A percentile compares a stretch with the other conserved stretches of the same genome.
Conservation (phyloP, 208 protist genomes). For the Phytomonas francai region DNA sequence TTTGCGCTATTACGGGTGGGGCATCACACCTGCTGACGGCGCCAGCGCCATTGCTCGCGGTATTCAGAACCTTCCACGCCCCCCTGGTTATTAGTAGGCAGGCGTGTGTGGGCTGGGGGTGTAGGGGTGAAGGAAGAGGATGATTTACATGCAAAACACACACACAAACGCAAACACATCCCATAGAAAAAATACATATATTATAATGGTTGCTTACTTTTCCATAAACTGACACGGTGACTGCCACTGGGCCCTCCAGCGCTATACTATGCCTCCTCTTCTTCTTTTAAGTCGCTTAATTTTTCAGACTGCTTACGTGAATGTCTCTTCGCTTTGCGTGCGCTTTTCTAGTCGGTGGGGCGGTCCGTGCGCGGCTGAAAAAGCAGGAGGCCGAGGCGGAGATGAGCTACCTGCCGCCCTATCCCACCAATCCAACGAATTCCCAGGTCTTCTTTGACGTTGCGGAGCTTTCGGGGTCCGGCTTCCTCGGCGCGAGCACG, state of each 20-base stretch:
- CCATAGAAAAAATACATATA: neutral
- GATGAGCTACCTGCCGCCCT: slow-evolving; percentile 41
- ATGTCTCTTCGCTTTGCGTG: neutral
- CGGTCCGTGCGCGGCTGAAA: neutral
- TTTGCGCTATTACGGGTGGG: slow-evolving; percentile 49
- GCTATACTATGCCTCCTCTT: neutral
- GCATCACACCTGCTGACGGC: slow-evolving; percentile 69
- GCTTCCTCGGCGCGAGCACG: slow-evolving; percentile 42
- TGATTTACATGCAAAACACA: too few species aligned
- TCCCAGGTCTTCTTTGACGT: slow-evolving; percentile 85
- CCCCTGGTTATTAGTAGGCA: slow-evolving; percentile 52
- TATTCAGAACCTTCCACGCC: slow-evolving; percentile 73
- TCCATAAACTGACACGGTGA: neutral
- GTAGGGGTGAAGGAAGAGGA: too few species aligned
- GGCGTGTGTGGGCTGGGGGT: too few species aligned
- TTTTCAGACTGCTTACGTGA: neutral
- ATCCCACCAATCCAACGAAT: slow-evolving; percentile 57
- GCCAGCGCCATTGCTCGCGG: slow-evolving; percentile 45
- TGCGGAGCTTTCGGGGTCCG: slow-evolving; percentile 20
- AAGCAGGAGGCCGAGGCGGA: slow-evolving; percentile 9
- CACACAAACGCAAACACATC: too few species aligned
- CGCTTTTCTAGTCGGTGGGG: neutral
- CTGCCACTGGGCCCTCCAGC: neutral
- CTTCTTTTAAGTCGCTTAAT: neutral
- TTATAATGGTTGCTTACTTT: too few species aligned